These are phyloP conservation scores for Plasmodium billcollinsi DNA, from an alignment of 169 alveolate genomes.

Conservation along the genomic window DNA sequence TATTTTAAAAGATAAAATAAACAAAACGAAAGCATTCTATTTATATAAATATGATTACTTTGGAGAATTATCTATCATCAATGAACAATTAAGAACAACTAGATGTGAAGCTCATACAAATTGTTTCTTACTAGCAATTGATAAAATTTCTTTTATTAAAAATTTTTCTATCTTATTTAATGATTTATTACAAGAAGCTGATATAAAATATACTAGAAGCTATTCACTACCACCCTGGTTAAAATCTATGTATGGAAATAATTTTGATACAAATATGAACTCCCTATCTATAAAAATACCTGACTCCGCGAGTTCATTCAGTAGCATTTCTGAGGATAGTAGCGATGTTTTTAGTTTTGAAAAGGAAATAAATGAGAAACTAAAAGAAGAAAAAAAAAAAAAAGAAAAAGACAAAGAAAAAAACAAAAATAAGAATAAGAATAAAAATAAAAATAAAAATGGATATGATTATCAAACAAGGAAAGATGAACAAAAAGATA, in stretches of 20 bases:
- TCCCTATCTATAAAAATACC: constrained; percentile 54
- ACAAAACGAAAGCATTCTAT: constrained; percentile 20
- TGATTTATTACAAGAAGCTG: constrained; percentile 75
- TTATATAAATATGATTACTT: constrained; percentile 71
- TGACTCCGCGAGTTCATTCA: constrained; percentile 31
- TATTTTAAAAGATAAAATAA: not conserved
- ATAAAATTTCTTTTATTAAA: constrained; percentile 36
- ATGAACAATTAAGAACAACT: constrained; percentile 72
- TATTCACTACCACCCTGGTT: constrained; percentile 72
- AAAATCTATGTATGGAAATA: constrained; percentile 60
- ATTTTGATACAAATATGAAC: constrained; percentile 5
- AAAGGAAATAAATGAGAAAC: constrained; percentile 47
- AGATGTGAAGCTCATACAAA: constrained; percentile 75
- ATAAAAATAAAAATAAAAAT: not conserved
- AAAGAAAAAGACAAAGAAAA: constrained; percentile 5
- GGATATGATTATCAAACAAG: not conserved
- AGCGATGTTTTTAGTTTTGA: constrained; percentile 65
- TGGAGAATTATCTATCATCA: constrained; percentile 73
- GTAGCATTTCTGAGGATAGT: constrained; percentile 54
- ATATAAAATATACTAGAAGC: constrained; percentile 47
- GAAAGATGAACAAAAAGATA: not conserved
- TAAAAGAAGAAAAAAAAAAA: constrained; percentile 40
- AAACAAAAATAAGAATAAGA: no score
- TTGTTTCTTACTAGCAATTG: constrained; percentile 75
- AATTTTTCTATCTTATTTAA: constrained; percentile 49